Base-by-base conservation (phyloP, 2,329 filamentous ascomycete genomes). In the Drechslera avenae region DNA sequence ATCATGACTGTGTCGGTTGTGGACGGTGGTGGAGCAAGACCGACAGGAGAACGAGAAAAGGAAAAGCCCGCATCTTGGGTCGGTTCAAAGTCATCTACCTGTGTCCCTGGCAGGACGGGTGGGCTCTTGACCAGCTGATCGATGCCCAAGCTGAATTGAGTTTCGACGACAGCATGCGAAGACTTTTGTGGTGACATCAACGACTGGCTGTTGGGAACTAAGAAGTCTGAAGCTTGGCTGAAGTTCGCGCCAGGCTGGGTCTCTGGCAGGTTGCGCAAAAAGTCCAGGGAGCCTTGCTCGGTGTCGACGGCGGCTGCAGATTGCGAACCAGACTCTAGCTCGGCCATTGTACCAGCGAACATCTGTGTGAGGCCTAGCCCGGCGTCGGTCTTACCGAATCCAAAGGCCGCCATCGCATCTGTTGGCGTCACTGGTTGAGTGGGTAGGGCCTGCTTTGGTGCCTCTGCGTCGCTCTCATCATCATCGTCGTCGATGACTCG, bases 261-360 rank as follows among this genome's bases (percentile, higher is more conserved):
- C 12, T 80, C 78, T n/a, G 82, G 80, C 16, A 83, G 67, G 39
- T 73, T 72, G 49, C 77, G 75, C 10, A 82, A 71, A 35, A 83
- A 79, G 16, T 76, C 75, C 8, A 82, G 59, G 8, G 81, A 82
- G 54, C 82, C 79, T 55, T 78, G 73, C 52, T 80, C 74, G 45
- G 64, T 40, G 55, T 75, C 63, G 42, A 55, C 28, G 23, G 46
- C 46, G 35, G 69, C 54, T 35, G 59, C 49, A 40, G 61, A 68
- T 13, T 73, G 69, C 78, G 64, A 58, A 6, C 64, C 72, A 2
- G 71, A 69, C 40, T 81, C 75, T 52, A 79, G 78, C 31, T 83
- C 85, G 39, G 89, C 91, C 85, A 97, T 88, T 1, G 91, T 96
- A 10, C 90, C 90, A 4, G 89, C 89, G 68, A 96, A 97, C 56